Conservation (phyloP, 108 stramenopile genomes). For the Cyclostephanos tholiformis region DNA sequence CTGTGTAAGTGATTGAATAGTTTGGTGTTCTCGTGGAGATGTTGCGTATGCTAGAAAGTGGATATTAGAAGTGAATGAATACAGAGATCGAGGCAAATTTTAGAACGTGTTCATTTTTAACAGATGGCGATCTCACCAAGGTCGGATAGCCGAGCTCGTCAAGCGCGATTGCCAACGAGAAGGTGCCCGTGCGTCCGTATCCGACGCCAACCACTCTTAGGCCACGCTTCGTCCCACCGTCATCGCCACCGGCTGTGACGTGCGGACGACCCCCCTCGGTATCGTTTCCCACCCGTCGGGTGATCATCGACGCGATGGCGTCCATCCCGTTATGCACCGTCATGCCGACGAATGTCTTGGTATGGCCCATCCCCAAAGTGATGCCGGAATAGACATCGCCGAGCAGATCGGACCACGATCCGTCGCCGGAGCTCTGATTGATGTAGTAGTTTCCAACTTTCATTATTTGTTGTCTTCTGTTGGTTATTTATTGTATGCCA, state of each 20-base stretch:
- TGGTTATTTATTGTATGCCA: too few relatives aligned
- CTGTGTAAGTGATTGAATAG: slow-evolving; percentile 65
- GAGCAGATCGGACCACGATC: slow-evolving; percentile 17
- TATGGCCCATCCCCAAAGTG: slow-evolving; percentile 34
- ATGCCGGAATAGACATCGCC: slow-evolving; percentile 40
- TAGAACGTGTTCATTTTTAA: too few relatives aligned
- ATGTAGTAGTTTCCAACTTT: too few relatives aligned
- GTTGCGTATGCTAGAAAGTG: slow-evolving; percentile 66
- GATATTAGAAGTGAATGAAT: not conserved
- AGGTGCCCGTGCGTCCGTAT: slow-evolving; percentile 83
- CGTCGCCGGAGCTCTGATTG: slow-evolving; percentile 18
- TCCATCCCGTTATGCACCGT: slow-evolving; percentile 20
- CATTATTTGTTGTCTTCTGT: too few relatives aligned
- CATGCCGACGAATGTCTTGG: slow-evolving; percentile 31
- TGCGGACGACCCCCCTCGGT: slow-evolving; percentile 2
- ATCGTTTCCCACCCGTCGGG: too few relatives aligned
- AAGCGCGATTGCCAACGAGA: slow-evolving; percentile 74
- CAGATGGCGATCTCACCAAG: slow-evolving; percentile 14
- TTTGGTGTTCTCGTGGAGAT: slow-evolving; percentile 68
- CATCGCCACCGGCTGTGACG: slow-evolving; percentile 1
- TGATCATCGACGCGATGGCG: slow-evolving; percentile 14
- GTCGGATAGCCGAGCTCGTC: slow-evolving; percentile 74
- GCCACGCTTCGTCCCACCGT: not conserved
- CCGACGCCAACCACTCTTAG: slow-evolving; percentile 84
- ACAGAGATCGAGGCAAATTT: not conserved